Conservation (phyloP, 768 basidiomycete genomes). For the Lanmaoa rubissima region DNA sequence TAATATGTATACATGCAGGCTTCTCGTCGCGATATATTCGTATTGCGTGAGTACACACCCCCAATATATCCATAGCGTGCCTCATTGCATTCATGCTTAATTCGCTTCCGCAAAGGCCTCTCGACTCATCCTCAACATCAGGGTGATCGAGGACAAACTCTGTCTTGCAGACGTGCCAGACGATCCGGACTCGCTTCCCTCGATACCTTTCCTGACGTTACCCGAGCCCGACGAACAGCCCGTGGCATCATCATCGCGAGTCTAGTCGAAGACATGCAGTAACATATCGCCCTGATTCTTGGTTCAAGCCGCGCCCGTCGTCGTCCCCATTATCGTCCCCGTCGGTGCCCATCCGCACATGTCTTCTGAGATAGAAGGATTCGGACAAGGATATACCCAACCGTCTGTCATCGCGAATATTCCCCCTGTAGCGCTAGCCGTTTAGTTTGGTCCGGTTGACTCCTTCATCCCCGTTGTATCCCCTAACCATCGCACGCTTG, state of each 20-base stretch:
- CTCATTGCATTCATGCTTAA: neutral
- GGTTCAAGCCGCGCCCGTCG: neutral
- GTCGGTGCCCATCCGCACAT: neutral
- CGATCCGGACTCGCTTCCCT: slow-evolving; percentile 2
- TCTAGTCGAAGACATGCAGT: neutral
- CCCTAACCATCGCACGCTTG: too few species aligned
- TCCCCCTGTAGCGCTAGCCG: neutral
- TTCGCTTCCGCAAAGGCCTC: slow-evolving; percentile 10
- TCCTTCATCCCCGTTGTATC: too few species aligned
- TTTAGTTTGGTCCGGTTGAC: neutral
- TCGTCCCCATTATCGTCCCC: neutral
- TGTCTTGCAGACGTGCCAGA: slow-evolving; percentile 4
- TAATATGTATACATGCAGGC: slow-evolving; percentile 11
- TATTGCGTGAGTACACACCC: slow-evolving; percentile 19
- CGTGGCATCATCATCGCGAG: slow-evolving; percentile 10
- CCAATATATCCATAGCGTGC: neutral
- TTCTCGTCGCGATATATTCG: slow-evolving; percentile 17
- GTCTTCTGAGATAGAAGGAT: neutral
- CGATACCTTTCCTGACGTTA: neutral
- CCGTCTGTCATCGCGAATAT: neutral
- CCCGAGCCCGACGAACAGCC: slow-evolving; percentile 1
- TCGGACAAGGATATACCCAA: neutral
- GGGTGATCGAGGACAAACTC: neutral
- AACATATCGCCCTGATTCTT: too few species aligned
- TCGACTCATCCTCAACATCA: slow-evolving; percentile 21